These are phyloP conservation scores for Cyclotella cryptica DNA, from an alignment of 108 stramenopile genomes.

Conservation along the genomic window DNA sequence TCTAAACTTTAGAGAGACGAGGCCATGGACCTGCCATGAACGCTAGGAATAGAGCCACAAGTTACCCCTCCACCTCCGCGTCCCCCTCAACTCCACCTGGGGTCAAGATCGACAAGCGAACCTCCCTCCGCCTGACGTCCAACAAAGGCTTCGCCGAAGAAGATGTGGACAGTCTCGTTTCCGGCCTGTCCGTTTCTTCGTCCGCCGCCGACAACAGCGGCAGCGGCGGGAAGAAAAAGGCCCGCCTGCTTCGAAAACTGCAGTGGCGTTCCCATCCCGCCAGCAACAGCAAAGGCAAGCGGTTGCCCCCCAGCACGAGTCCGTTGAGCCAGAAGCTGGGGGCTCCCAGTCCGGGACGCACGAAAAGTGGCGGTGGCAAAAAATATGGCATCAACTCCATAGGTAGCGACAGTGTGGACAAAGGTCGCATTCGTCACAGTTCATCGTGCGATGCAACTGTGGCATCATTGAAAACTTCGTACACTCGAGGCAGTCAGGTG, in stretches of 20 bases:
- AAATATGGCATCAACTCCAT: neutral
- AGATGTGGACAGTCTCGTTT: conserved; percentile 3
- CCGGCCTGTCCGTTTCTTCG: neutral
- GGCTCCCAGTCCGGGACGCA: neutral
- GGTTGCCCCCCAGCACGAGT: conserved; percentile 4
- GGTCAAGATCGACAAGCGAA: conserved; percentile 27
- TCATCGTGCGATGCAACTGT: neutral
- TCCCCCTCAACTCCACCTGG: neutral
- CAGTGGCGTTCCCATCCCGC: neutral
- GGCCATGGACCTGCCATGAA: too few species aligned
- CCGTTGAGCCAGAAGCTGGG: conserved; percentile 2
- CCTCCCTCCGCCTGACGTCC: conserved; percentile 24
- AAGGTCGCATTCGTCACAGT: neutral
- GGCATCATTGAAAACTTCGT: neutral
- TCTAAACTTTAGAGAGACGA: too few species aligned
- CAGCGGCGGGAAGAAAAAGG: neutral
- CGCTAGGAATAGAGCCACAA: too few species aligned
- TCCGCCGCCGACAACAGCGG: neutral
- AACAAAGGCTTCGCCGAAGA: conserved; percentile 15
- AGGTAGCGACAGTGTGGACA: neutral
- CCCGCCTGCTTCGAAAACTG: neutral
- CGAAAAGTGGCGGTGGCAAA: neutral
- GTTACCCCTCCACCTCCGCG: too few species aligned
- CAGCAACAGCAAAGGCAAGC: too few species aligned
- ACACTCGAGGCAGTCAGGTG: neutral